A percentile compares a stretch with the other conserved stretches of the same genome.
phyloP scores from a whole-genome alignment of 192 early-diverging fungal species.

The Oehlia diaphana region DNA sequence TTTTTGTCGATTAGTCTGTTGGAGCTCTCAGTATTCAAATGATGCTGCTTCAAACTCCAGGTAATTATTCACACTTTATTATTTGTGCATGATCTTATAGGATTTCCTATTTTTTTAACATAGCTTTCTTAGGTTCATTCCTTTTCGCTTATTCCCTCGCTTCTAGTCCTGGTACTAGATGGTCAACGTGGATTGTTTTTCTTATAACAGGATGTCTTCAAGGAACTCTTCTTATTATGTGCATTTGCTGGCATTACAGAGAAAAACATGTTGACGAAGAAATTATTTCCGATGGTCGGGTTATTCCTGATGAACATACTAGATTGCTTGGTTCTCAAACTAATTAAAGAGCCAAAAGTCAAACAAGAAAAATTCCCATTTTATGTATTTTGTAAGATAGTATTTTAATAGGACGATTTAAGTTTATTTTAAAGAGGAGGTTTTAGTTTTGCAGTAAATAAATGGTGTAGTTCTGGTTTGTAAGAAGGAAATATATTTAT shows the following conservation, averaged over 20 bases:
- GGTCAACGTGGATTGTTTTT: constrained; percentile 90
- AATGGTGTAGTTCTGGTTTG: no score
- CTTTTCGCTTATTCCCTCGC: constrained; percentile 83
- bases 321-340: not conserved
- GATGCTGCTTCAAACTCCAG: constrained; percentile 90
- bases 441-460: no score
- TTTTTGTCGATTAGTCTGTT: constrained; percentile 52
- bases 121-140: constrained; percentile 47
- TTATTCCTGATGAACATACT: constrained; percentile 14
- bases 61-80: not conserved
- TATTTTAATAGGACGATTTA: no score
- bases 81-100: not conserved
- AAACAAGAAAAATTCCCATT: no score
- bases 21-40: constrained; percentile 92
- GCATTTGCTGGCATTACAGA: constrained; percentile 67
- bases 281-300: constrained; percentile 21
- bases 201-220: constrained; percentile 83
- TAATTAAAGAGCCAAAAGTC: no score
- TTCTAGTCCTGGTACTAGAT: constrained; percentile 81
- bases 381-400: no score
- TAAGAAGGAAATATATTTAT: no score
- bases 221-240: constrained; percentile 76
- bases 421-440: no score
- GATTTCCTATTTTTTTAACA: not conserved
- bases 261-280: constrained; percentile 38